Conservation (phyloP, 208 protist species). For the Crithidia sp. region DNA sequence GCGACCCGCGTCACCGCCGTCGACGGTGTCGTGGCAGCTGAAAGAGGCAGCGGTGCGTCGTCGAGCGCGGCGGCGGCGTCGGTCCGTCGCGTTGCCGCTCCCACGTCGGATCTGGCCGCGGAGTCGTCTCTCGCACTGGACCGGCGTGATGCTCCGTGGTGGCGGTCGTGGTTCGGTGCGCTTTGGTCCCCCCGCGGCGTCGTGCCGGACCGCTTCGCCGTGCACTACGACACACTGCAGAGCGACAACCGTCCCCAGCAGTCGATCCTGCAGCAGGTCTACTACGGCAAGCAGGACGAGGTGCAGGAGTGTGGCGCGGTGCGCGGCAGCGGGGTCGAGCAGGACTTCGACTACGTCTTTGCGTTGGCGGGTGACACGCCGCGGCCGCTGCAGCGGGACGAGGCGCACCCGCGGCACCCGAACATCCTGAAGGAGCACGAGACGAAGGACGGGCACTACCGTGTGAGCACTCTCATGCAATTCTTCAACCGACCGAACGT, state of each 20-base stretch:
- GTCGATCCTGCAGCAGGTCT: constrained; percentile 79
- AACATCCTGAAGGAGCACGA: constrained; percentile 80
- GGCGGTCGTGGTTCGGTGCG: constrained; percentile 24
- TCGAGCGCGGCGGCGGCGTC: neutral
- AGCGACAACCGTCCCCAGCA: constrained; percentile 49
- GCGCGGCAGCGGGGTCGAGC: constrained; percentile 33
- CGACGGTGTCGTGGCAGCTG: constrained; percentile 9
- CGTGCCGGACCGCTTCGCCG: constrained; percentile 42
- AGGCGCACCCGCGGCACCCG: constrained; percentile 27
- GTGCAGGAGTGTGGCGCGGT: constrained; percentile 40
- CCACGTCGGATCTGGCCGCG: constrained; percentile 7
- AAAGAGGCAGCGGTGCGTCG: neutral
- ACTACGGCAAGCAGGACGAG: constrained; percentile 62
- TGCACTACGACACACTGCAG: constrained; percentile 62
- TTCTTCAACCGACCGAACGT: constrained; percentile 78
- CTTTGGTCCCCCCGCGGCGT: constrained; percentile 16
- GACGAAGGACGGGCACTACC: constrained; percentile 78
- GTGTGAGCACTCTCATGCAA: constrained; percentile 86
- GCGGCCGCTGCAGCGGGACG: constrained; percentile 48
- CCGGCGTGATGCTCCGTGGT: constrained; percentile 14
- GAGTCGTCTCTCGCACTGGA: neutral
- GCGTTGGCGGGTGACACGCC: constrained; percentile 72
- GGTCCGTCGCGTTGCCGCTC: constrained; percentile 9
- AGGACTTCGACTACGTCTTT: constrained; percentile 87
- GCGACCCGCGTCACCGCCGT: constrained; percentile 63